A percentile compares a stretch with the other conserved stretches of the same genome.
Conservation (phyloP, 768 basidiomycete genomes). For the Tylopilus felleus region DNA sequence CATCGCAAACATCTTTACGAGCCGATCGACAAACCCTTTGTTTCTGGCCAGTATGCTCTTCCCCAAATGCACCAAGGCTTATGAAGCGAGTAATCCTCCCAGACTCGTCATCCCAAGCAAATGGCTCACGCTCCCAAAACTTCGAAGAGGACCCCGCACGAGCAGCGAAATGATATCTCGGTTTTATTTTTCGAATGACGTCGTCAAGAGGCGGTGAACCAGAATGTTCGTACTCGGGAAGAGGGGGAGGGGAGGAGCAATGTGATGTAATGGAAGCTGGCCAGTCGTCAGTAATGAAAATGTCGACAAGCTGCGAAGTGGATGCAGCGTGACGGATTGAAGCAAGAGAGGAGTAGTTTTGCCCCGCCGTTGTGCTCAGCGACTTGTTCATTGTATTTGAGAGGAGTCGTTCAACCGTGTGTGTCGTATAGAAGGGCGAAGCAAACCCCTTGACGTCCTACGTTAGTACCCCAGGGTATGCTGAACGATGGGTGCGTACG, state of each 20-base stretch:
- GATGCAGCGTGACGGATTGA: slow-evolving; percentile 60
- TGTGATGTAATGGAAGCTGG: slow-evolving; percentile 62
- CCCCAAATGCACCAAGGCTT: slow-evolving; percentile 85
- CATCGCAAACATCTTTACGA: slow-evolving; percentile 1
- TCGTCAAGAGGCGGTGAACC: slow-evolving; percentile 63
- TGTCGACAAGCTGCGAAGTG: slow-evolving; percentile 67
- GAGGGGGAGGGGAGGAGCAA: slow-evolving; percentile 49
- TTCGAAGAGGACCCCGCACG: slow-evolving; percentile 59
- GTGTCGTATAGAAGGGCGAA: slow-evolving; percentile 70
- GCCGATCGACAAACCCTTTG: slow-evolving; percentile 61
- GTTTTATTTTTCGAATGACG: slow-evolving; percentile 60
- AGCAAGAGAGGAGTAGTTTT: slow-evolving; percentile 62
- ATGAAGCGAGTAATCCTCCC: slow-evolving; percentile 72
- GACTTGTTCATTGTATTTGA: slow-evolving; percentile 63
- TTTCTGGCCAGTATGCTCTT: slow-evolving; percentile 62
- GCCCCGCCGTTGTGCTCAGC: slow-evolving; percentile 37
- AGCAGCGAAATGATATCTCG: slow-evolving; percentile 84
- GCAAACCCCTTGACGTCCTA: slow-evolving; percentile 55
- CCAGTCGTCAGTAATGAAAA: slow-evolving; percentile 80
- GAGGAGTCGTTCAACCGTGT: slow-evolving; percentile 68
- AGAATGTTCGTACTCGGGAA: slow-evolving; percentile 37
- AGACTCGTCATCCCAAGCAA: slow-evolving; percentile 72
- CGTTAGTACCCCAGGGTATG: background rate
- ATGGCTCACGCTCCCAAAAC: slow-evolving; percentile 97
- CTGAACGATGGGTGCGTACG: slow-evolving; percentile 38